These are phyloP conservation scores for Amylocarpus encephaloides DNA, from an alignment of 2,329 filamentous ascomycete genomes.

Conservation along the genomic window DNA sequence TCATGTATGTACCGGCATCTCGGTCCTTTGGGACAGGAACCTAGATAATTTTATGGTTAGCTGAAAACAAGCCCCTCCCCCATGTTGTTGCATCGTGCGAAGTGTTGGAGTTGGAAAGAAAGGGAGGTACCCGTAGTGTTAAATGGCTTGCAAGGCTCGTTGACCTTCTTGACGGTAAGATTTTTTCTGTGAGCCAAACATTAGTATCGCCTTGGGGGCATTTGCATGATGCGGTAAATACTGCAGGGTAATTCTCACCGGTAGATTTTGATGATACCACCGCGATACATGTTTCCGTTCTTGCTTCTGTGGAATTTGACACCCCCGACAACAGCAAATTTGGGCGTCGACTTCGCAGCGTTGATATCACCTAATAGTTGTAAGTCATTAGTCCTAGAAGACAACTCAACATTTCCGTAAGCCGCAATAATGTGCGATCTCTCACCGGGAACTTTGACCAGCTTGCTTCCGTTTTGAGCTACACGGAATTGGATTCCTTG, in stretches of 20 bases:
- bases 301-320: conserved; percentile 82
- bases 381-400: conserved; percentile 25
- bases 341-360: conserved; percentile 63
- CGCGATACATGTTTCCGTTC: conserved; percentile 76
- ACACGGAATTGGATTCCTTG: conserved; percentile 70
- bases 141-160: conserved; percentile 68
- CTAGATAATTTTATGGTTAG: conserved; percentile 43
- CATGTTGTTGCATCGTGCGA: conserved; percentile 18
- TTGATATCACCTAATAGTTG: conserved; percentile 48
- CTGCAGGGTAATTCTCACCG: conserved; percentile 49
- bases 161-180: conserved; percentile 57
- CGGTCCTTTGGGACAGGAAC: conserved; percentile 77
- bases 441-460: conserved; percentile 66
- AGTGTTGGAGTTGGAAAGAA: conserved; percentile 27
- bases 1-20: conserved; percentile 79
- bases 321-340: conserved; percentile 64
- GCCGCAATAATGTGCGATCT: conserved; percentile 8
- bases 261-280: conserved; percentile 67
- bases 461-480: conserved; percentile 72
- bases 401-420: conserved; percentile 9
- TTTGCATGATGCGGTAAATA: too few relatives aligned
- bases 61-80: conserved; percentile 22
- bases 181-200: conserved; percentile 23
- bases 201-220: conserved; percentile 23
- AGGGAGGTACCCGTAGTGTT: conserved; percentile 58